phyloP scores from a whole-genome alignment of 805 yeast genomes.

The Candida orba region DNA sequence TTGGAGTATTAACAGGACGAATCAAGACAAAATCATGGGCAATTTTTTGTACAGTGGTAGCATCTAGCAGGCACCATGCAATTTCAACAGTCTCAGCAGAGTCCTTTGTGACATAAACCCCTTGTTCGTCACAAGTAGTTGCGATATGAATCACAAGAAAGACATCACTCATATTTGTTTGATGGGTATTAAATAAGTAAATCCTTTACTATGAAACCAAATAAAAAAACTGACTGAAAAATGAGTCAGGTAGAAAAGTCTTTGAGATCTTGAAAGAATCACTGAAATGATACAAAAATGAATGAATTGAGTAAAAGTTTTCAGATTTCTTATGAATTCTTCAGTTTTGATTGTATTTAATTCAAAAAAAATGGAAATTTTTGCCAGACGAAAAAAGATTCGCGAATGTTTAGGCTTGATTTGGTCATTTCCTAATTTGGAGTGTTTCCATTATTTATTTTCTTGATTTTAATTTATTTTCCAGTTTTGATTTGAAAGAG shows the following conservation, averaged over 20 bases:
- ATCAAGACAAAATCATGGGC: conserved; percentile 42
- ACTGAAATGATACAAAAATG: neutral
- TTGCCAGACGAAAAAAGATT: neutral
- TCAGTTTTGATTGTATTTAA: neutral
- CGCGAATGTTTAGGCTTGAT: neutral
- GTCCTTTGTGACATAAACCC: conserved; percentile 54
- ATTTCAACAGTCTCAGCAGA: conserved; percentile 61
- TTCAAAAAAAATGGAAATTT: neutral
- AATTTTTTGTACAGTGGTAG: conserved; percentile 38
- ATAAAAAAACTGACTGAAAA: neutral
- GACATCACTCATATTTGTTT: conserved; percentile 30
- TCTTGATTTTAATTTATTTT: neutral
- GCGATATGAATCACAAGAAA: conserved; percentile 56
- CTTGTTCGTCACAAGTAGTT: conserved; percentile 62
- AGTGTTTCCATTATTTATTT: neutral
- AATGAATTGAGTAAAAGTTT: neutral
- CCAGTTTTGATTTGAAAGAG: neutral
- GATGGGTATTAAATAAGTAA: neutral
- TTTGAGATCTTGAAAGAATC: neutral
- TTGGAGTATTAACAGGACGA: conserved; percentile 59
- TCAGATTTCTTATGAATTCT: neutral
- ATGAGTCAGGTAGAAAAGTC: neutral
- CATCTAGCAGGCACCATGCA: conserved; percentile 59
- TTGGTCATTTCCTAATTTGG: neutral
- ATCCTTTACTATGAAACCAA: neutral